phyloP scores from a whole-genome alignment of 164 flowering plant species.

The Berberis thunbergii region DNA sequence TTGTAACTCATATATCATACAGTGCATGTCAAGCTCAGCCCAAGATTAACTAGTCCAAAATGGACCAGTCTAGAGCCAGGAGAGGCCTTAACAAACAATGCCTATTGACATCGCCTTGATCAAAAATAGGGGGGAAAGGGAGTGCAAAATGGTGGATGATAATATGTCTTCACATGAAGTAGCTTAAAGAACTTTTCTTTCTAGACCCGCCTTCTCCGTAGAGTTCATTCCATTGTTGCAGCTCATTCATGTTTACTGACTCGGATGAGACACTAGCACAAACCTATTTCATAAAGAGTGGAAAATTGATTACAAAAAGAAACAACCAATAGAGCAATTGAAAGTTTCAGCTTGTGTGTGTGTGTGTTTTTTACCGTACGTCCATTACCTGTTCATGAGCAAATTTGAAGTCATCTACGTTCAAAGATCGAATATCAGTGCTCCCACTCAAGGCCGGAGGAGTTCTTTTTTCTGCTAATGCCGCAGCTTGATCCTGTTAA shows the following conservation, averaged over 20 bases:
- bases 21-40: too few species aligned
- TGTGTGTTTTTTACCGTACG: too few species aligned
- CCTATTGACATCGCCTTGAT: too few species aligned
- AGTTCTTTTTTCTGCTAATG: conserved; percentile 66
- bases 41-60: too few species aligned
- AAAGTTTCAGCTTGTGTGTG: too few species aligned
- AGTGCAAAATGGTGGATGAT: neutral
- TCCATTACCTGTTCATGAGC: conserved; percentile 77
- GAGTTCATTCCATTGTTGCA: conserved; percentile 84
- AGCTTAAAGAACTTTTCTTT: conserved; percentile 67
- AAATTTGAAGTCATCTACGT: conserved; percentile 67
- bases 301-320: neutral
- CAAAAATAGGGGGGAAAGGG: too few species aligned
- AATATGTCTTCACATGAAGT: conserved; percentile 64
- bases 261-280: conserved; percentile 97
- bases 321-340: too few species aligned
- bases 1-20: too few species aligned
- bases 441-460: conserved; percentile 69
- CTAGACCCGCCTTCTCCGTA: conserved; percentile 94
- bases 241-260: conserved; percentile 78
- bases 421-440: conserved; percentile 66
- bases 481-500: conserved; percentile 61
- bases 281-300: conserved; percentile 34
- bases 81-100: too few species aligned
- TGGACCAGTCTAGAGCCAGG: too few species aligned